These are phyloP conservation scores for Grosmannia serpens DNA, from an alignment of 2,329 filamentous ascomycete species.

Conservation along the genomic window DNA sequence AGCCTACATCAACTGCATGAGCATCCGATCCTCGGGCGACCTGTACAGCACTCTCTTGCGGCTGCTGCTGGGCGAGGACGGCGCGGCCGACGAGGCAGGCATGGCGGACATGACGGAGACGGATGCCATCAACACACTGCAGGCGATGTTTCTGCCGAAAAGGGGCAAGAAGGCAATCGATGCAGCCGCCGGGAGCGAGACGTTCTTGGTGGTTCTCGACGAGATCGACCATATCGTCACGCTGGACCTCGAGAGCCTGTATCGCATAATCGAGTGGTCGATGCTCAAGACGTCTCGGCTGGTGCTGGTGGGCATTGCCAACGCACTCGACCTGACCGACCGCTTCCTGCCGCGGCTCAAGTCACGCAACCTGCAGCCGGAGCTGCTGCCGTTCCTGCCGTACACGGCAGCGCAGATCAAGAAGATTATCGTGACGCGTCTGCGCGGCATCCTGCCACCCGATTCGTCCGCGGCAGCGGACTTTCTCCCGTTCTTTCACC, in stretches of 20 bases:
- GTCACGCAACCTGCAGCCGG: constrained; percentile 80
- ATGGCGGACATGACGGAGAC: constrained; percentile 45
- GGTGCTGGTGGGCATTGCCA: constrained; percentile 84
- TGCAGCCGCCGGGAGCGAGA: constrained; percentile 20
- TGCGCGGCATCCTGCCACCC: constrained; percentile 59
- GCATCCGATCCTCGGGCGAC: constrained; percentile 78
- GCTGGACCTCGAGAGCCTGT: constrained; percentile 77
- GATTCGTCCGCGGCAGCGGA: constrained; percentile 34
- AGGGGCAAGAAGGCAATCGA: constrained; percentile 19
- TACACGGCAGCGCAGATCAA: constrained; percentile 85
- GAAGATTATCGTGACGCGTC: constrained; percentile 70
- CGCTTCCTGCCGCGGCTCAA: constrained; percentile 90
- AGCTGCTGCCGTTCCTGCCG: constrained; percentile 81
- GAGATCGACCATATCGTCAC: constrained; percentile 92
- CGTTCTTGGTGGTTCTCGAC: constrained; percentile 80
- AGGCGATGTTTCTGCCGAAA: constrained; percentile 58
- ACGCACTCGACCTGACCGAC: constrained; percentile 89
- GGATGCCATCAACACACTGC: constrained; percentile 56
- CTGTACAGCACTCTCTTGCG: constrained; percentile 71
- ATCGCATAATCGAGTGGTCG: constrained; percentile 95
- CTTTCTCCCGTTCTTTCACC: constrained; percentile 81
- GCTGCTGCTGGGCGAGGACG: constrained; percentile 33
- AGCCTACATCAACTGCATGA: constrained; percentile 93
- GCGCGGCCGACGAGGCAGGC: not conserved
- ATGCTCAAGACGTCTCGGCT: constrained; percentile 69